Evolutionary conservation across 148 eudicot species (phyloP), one percentile per base, ranked within the genome.

Genomic region (Salicornia ramosissima): DNA sequence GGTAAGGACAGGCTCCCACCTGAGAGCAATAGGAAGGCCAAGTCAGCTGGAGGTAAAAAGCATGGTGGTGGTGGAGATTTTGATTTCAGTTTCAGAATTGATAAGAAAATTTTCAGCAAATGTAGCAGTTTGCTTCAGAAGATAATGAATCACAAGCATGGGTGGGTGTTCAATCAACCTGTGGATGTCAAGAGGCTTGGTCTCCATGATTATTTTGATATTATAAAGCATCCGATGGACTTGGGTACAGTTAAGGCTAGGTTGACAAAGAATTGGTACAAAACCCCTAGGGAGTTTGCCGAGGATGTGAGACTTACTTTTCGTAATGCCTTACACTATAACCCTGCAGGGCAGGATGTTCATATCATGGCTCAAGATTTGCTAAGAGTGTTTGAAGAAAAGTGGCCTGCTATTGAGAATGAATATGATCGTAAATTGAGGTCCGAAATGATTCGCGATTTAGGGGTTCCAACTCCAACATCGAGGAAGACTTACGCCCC

Each of bases 261-360:
- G 83, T 69, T 92, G 62, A 59, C 84, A 15, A 86, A 83, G 75
- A 86, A 89, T 67, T 84, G 84, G 84, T 92, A 92, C 77, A 92
- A 87, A 71, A 86, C 92, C 24, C 96, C 92, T 8, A 72, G 73
- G 56, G 97, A 89, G 72, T 92, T 89, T 75, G 97, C 97, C 0
- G 97, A 89, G 77, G 97, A 92, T 75, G 96, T 92, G 68, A 83
- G 97, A 81, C 90, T 92, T 68, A 88, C 94, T 0, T 92, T 92
- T 75, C 87, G 53, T 34, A 92, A 92, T 76, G 97, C 97, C 65
- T 81, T 89, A 86, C 86, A 90, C 6, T 92, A 92, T 74, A 92
- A 92, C 81, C 97, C 97, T 1, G 79, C 71, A 26, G 97, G 96
- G 62, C 96, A 89, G 53, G 96, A 92, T 80, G 97, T 89, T 53